A percentile compares a stretch with the other conserved stretches of the same genome.
Evolutionary conservation across 1,139 yeast genomes (phyloP).

Genomic region (Magnusiomyces suaveolens): DNA sequence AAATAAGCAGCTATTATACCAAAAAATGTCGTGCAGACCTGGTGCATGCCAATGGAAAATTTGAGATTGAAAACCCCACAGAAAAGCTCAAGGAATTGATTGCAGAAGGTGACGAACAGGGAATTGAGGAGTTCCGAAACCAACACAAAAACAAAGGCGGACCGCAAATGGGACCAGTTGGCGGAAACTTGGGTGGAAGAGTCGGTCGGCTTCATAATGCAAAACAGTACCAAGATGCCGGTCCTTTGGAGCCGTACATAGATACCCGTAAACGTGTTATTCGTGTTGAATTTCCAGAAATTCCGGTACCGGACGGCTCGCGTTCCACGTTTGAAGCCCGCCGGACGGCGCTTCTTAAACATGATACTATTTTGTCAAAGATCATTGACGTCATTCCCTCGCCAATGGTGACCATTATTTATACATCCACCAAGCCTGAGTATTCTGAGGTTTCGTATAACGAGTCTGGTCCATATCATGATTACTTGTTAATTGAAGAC

Average conservation of each 20-base stretch:
- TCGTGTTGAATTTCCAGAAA: slow-evolving; percentile 41
- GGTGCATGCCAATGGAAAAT: slow-evolving; percentile 14
- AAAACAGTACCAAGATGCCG: neutral
- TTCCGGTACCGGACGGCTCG: slow-evolving; percentile 8
- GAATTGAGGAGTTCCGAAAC: neutral
- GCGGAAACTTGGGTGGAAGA: slow-evolving; percentile 18
- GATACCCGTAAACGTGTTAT: slow-evolving; percentile 58
- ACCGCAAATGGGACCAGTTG: neutral
- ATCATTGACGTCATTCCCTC: slow-evolving; percentile 24
- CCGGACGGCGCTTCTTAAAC: slow-evolving; percentile 29
- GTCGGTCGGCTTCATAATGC: slow-evolving; percentile 16
- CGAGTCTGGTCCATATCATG: slow-evolving; percentile 10
- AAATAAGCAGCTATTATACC: slow-evolving; percentile 34
- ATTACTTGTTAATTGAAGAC: slow-evolving; percentile 24
- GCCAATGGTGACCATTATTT: slow-evolving; percentile 26
- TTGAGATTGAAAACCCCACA: neutral
- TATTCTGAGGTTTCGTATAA: slow-evolving; percentile 14
- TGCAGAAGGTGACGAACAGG: neutral
- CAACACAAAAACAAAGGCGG: slow-evolving; percentile 19
- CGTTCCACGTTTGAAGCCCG: slow-evolving; percentile 28
- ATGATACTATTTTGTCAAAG: slow-evolving; percentile 42
- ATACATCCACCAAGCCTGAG: slow-evolving; percentile 21
- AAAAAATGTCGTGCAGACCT: slow-evolving; percentile 27
- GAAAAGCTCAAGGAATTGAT: neutral
- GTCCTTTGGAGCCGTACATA: slow-evolving; percentile 36